phyloP scores from a whole-genome alignment of 2,329 filamentous ascomycete species.

The Domatiomyces globalis region DNA sequence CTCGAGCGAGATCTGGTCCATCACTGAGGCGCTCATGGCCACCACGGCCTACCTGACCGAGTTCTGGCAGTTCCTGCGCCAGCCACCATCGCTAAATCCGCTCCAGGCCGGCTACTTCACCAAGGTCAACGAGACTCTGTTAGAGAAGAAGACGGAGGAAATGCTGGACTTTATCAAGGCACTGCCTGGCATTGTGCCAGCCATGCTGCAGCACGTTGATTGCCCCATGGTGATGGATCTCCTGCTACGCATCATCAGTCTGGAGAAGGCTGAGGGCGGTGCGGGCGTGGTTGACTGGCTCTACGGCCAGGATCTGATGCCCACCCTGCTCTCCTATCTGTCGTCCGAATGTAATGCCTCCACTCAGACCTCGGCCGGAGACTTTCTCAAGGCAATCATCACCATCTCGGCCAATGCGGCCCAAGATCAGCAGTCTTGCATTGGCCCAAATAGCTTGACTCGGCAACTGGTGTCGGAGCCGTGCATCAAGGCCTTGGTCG shows the following conservation, averaged over 20 bases:
- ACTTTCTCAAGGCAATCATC: constrained; percentile 97
- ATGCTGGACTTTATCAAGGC: constrained; percentile 86
- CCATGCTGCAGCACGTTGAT: constrained; percentile 85
- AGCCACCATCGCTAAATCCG: constrained; percentile 73
- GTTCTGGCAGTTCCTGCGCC: constrained; percentile 84
- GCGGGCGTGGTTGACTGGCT: constrained; percentile 96
- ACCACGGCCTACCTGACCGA: constrained; percentile 62
- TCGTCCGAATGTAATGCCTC: constrained; percentile 73
- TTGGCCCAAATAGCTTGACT: constrained; percentile 92
- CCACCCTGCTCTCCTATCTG: constrained; percentile 72
- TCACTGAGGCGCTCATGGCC: constrained; percentile 81
- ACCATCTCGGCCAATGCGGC: constrained; percentile 97
- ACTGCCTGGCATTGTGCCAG: constrained; percentile 63
- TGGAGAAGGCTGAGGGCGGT: constrained; percentile 83
- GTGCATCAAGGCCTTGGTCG: constrained; percentile 73
- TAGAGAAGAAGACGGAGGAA: constrained; percentile 95
- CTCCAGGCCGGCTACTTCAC: constrained; percentile 96
- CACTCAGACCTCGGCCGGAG: constrained; percentile 89
- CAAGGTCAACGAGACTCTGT: constrained; percentile 93
- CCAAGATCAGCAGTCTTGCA: constrained; percentile 96
- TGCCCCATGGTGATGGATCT: constrained; percentile 98
- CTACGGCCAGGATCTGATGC: constrained; percentile 75
- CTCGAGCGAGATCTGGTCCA: constrained; percentile 92
- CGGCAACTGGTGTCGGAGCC: constrained; percentile 78
- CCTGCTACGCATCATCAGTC: constrained; percentile 85